Conservation (phyloP, 2,329 filamentous ascomycete species). For the Calonectria hongkongensis region DNA sequence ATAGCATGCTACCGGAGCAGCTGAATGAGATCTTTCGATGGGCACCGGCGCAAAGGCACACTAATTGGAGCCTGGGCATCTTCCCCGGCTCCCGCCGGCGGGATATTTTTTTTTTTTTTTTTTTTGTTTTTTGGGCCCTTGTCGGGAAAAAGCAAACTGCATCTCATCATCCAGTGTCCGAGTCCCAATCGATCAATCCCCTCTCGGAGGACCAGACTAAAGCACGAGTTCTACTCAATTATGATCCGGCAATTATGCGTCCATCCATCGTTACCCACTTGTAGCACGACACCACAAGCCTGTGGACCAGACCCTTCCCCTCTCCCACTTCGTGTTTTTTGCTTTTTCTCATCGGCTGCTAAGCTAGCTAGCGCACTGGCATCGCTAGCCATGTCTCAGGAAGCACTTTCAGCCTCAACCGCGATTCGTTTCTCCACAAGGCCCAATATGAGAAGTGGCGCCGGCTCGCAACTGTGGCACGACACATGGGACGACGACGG, state of each 20-base stretch:
- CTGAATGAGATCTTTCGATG: slow-evolving; percentile 14
- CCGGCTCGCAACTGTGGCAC: slow-evolving; percentile 49
- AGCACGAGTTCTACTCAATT: slow-evolving; percentile 35
- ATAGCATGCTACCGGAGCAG: background rate
- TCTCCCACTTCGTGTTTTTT: slow-evolving; percentile 35
- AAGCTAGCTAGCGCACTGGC: slow-evolving; percentile 46
- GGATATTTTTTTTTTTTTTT: slow-evolving; percentile 15
- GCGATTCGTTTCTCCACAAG: slow-evolving; percentile 43
- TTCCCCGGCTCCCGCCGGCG: slow-evolving; percentile 18
- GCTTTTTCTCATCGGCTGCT: slow-evolving; percentile 49
- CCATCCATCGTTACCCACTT: slow-evolving; percentile 46
- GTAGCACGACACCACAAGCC: slow-evolving; percentile 47
- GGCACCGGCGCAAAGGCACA: slow-evolving; percentile 6
- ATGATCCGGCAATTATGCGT: slow-evolving; percentile 43
- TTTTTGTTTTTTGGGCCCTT: slow-evolving; percentile 19
- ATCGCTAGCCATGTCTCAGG: slow-evolving; percentile 45
- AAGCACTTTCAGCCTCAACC: slow-evolving; percentile 54
- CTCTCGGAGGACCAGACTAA: slow-evolving; percentile 34
- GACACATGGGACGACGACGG: slow-evolving; percentile 52
- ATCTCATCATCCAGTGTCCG: slow-evolving; percentile 25
- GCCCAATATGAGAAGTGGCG: slow-evolving; percentile 45
- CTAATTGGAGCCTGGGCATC: slow-evolving; percentile 17
- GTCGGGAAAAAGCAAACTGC: slow-evolving; percentile 35
- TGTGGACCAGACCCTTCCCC: slow-evolving; percentile 50
- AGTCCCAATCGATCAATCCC: slow-evolving; percentile 25